Evolutionary conservation across 305 asterid genomes (phyloP).

Genomic region (Vinca major): DNA sequence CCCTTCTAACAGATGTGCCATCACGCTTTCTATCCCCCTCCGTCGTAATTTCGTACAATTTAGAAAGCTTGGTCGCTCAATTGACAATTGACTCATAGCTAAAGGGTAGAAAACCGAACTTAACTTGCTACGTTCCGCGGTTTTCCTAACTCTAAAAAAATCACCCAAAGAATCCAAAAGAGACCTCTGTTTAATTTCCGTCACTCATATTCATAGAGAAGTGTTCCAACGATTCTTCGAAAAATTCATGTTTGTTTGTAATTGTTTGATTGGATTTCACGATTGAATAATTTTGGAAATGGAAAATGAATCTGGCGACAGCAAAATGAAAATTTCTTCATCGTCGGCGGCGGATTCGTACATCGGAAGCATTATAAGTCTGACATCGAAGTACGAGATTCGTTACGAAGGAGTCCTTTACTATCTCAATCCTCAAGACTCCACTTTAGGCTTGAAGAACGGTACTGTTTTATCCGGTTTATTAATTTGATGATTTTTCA

Average conservation of each 20-base stretch:
- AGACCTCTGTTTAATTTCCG: not conserved
- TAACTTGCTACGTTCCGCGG: too few relatives aligned
- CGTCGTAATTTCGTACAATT: too few relatives aligned
- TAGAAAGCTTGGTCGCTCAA: too few relatives aligned
- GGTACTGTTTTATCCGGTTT: conserved; percentile 25
- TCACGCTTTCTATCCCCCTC: too few relatives aligned
- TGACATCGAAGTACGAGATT: conserved; percentile 66
- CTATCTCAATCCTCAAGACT: conserved; percentile 54
- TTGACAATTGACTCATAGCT: too few relatives aligned
- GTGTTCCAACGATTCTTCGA: not conserved
- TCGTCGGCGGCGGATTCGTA: conserved; percentile 36
- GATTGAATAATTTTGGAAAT: conserved; percentile 14
- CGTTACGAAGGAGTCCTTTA: conserved; percentile 71
- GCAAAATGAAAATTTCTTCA: conserved; percentile 29
- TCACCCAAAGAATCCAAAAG: not conserved
- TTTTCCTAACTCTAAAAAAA: too few relatives aligned
- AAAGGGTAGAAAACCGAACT: too few relatives aligned
- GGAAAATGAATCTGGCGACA: conserved; percentile 36
- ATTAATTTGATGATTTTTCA: not conserved
- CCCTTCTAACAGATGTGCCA: too few relatives aligned
- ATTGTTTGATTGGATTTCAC: not conserved
- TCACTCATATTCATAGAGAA: not conserved
- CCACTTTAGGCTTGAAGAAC: conserved; percentile 61
- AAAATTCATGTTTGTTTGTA: not conserved
- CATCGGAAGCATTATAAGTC: conserved; percentile 68